Base-by-base conservation (phyloP, 108 stramenopile species). In the Cyclostephanos invisitatus region DNA sequence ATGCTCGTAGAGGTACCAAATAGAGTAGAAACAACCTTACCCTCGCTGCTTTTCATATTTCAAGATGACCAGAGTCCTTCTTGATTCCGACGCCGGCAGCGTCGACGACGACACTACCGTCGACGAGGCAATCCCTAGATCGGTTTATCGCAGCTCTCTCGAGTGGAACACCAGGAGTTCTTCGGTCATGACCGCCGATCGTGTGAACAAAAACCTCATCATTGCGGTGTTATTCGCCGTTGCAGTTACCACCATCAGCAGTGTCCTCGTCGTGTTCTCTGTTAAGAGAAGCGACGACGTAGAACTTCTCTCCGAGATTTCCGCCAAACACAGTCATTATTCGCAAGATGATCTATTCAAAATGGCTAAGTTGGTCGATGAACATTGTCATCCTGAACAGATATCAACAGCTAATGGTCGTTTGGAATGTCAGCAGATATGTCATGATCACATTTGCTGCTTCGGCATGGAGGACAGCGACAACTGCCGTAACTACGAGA, bases 371-470 rank as follows among this genome's bases (percentile, higher is more conserved):
- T 62, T 24, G 7, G 67, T 76, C 22, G 46, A 60, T 57, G 44
- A 68, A 42, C 22, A 57, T 35, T 76, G 75, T 28, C 32, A 48
- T 28, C 12, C 53, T 20, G 61, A 51, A 15, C 38, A 67, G 10
- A 25, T 76, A 22, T 28, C 17, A 1, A 55, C 42, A 2, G 37
- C 48, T n/a, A 28, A 10, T 15, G 75, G 68, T 5, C 61, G 75
- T 10, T 50, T 27, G 58, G 67, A 57, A 49, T 76, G 75, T 60
- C 75, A 76, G 56, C 48, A 61, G 36, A 42, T 63, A 22, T 76
- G 75, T 32, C 68, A 64, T 64, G 62, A 62, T 46, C 75, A 76
- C 40, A 64, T 76, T 47, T 76, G 75, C 25, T 76, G 75, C 47
- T 68, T 76, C 57, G 75, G 64, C 27, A 42, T 63, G 11, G 62